These are phyloP conservation scores for Aspergillus terreus DNA, from an alignment of 2,329 filamentous ascomycete genomes.

Conservation along the genomic window DNA sequence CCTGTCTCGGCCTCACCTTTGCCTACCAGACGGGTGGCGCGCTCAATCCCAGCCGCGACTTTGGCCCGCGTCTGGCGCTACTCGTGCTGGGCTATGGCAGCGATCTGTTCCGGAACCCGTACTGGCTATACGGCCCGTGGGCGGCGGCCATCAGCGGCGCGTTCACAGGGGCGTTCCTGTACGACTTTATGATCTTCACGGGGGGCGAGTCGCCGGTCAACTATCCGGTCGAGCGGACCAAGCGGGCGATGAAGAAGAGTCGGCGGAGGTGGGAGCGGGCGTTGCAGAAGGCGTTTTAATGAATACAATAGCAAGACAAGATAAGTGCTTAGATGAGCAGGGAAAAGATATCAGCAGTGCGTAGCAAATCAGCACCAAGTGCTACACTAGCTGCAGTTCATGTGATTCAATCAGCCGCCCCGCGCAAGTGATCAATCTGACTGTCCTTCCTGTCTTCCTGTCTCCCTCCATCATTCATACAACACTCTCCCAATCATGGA, in stretches of 20 bases:
- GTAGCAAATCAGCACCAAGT: too few relatives aligned
- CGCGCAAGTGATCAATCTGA: background rate
- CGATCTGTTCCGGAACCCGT: constrained; percentile 40
- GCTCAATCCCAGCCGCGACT: constrained; percentile 49
- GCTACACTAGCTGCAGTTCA: background rate
- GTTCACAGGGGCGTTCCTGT: constrained; percentile 46
- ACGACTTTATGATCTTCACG: constrained; percentile 51
- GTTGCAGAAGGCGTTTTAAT: constrained; percentile 3
- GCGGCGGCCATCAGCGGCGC: constrained; percentile 35
- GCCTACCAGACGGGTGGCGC: constrained; percentile 47
- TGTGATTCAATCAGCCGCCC: background rate
- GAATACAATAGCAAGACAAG: too few relatives aligned
- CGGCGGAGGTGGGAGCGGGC: constrained; percentile 27
- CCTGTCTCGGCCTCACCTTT: constrained; percentile 34
- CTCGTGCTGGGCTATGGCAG: constrained; percentile 44
- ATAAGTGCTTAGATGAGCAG: too few relatives aligned
- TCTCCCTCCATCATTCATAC: background rate
- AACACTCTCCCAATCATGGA: background rate
- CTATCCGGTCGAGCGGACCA: constrained; percentile 44
- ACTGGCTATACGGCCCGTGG: constrained; percentile 48
- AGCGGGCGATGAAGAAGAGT: constrained; percentile 45
- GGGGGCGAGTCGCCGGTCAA: constrained; percentile 51
- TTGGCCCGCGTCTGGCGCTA: constrained; percentile 48
- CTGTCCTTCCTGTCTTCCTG: background rate
- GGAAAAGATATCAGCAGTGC: background rate